Evolutionary conservation across 176 grass and related monocot genomes (phyloP), one percentile per base, ranked within the genome.

Genomic region (Themeda triandra): DNA sequence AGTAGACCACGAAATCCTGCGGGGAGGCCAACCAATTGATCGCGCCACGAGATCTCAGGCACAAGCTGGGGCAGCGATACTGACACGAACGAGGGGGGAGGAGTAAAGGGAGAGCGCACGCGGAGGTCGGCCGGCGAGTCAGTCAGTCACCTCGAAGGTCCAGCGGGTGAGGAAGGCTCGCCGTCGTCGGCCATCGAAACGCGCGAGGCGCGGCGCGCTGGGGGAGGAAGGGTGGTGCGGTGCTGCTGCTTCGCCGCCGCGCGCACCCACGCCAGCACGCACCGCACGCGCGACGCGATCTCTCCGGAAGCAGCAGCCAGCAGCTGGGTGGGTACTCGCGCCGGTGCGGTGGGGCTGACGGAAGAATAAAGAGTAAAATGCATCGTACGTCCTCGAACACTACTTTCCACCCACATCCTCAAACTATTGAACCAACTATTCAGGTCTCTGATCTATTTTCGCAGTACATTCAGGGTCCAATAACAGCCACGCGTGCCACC

Each of bases 1-100:
- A 91, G 77, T 91, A 76, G 62, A 58, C 30, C 84, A 91, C 90
- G 84, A 91, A 91, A 79, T 91, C 92, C 92, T 94, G 79, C 15
- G 35, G 36, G 48, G 4, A 13, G 37, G 32, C 13, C 32, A 33
- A 46, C 5, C 49, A 36, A 65, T 3, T 39, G 58, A 65, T 45
- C 35, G 41, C 63, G 73, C 33, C 80, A 30, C 71, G 87, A 75
- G 87, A 89, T 84, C 87, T 79, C 69, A 59, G 49, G 15, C 28
- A 39, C 64, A 14, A 5, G n/a, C 36, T 21, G 9, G 25, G 9
- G 19, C 15, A 60, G 42, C 24, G 56, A 32, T 6, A 29, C 69
- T 27, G n/a, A 27, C 36, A 18, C 23, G 25, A 33, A 9, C 5
- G 17, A 17, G 4, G 51, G 6, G 1, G 25, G 3, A 10, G 53